Conservation (phyloP, 176 grass and related monocot species). For the Oryza brachyantha region DNA sequence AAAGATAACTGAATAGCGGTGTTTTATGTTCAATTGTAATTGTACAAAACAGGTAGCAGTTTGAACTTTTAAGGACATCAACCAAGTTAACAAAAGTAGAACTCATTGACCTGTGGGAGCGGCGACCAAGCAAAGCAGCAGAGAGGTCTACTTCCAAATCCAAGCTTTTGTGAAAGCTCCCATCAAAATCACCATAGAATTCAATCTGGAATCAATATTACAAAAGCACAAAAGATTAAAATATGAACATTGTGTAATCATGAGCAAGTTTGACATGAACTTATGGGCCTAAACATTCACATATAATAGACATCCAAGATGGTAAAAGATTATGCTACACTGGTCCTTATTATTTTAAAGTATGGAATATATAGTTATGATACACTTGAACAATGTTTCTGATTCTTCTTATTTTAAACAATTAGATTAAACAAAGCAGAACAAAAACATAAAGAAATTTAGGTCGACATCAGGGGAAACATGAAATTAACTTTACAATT, state of each 20-base stretch:
- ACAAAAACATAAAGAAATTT: background rate
- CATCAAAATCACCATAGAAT: constrained; percentile 96
- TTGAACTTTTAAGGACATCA: background rate
- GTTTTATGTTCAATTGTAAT: background rate
- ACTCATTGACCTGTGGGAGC: constrained; percentile 75
- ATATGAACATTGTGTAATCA: background rate
- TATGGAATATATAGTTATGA: background rate
- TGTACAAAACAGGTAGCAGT: background rate
- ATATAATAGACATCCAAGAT: background rate
- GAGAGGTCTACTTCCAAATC: constrained; percentile 91
- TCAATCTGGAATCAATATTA: constrained; percentile 62
- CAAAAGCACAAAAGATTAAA: background rate
- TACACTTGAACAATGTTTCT: background rate
- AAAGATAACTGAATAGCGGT: background rate
- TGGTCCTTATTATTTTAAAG: background rate
- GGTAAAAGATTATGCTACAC: background rate
- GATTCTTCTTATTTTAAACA: background rate
- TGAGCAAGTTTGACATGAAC: background rate
- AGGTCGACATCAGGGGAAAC: background rate
- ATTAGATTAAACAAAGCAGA: constrained; percentile 1
- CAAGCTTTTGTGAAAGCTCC: constrained; percentile 94
- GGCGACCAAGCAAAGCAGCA: constrained; percentile 82
- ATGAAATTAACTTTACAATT: background rate
- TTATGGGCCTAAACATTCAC: background rate
- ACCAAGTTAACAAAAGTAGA: background rate